Evolutionary conservation across 768 basidiomycete species (phyloP).

Genomic region (Megacollybia marginata): DNA sequence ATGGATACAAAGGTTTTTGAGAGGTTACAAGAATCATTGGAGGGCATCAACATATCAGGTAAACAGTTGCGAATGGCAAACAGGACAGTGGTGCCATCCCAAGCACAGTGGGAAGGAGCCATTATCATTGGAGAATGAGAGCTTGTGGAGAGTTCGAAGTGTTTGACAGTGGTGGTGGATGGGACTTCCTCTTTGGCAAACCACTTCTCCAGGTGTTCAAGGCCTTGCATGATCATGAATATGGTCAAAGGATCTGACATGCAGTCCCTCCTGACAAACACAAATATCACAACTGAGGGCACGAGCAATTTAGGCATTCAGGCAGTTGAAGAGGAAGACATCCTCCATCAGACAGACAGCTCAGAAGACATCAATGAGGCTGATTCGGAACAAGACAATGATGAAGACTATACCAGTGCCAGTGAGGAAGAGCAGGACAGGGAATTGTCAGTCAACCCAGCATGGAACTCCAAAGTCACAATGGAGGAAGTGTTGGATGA

Average conservation of each 20-base stretch:
- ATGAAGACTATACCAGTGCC: too few species aligned
- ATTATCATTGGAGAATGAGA: not conserved
- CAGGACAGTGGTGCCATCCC: conserved; percentile 12
- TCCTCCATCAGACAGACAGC: too few species aligned
- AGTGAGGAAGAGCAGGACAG: too few species aligned
- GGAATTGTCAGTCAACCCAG: too few species aligned
- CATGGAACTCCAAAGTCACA: too few species aligned
- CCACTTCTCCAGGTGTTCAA: conserved; percentile 9
- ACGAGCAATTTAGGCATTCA: too few species aligned
- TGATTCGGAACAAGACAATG: too few species aligned
- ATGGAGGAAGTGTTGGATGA: too few species aligned
- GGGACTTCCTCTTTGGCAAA: conserved; percentile 2
- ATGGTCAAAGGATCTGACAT: not conserved
- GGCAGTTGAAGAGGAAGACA: too few species aligned
- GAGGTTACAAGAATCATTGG: conserved; percentile 7
- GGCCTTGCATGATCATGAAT: conserved; percentile 9
- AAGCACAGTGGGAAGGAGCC: conserved; percentile 13
- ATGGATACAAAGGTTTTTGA: not conserved
- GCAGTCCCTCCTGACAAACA: too few species aligned
- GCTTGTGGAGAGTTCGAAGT: conserved; percentile 11
- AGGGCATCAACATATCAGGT: conserved; percentile 5
- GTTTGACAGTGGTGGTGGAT: conserved; percentile 2
- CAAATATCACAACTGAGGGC: too few species aligned
- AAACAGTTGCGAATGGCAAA: conserved; percentile 25
- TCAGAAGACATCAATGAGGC: too few species aligned